Percentiles rank a stretch among this genome's conserved stretches.
Evolutionary conservation across 2,329 filamentous ascomycete genomes (phyloP).

Genomic region (Beauveria varroae): DNA sequence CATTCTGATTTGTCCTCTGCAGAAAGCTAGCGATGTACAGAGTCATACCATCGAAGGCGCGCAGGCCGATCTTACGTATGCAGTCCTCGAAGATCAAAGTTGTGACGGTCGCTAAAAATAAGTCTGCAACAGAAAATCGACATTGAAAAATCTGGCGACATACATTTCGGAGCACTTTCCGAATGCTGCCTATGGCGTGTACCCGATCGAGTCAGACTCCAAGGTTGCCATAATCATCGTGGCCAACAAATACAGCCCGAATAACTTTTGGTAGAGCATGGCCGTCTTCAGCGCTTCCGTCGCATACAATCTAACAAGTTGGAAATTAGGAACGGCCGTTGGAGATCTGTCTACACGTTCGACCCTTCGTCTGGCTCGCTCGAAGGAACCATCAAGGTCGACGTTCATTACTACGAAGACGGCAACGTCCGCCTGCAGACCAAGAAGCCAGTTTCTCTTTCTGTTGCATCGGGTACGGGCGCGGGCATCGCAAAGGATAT

Average conservation of each 20-base stretch:
- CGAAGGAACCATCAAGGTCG: conserved; percentile 77
- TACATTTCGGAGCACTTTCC: conserved; percentile 89
- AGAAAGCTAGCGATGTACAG: conserved; percentile 79
- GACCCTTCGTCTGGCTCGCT: conserved; percentile 60
- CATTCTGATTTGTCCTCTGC: conserved; percentile 15
- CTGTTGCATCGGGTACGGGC: conserved; percentile 54
- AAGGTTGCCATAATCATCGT: conserved; percentile 77
- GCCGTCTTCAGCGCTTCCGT: background rate
- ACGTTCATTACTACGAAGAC: conserved; percentile 99
- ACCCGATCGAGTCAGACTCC: conserved; percentile 67
- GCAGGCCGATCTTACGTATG: conserved; percentile 74
- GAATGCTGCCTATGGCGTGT: conserved; percentile 72
- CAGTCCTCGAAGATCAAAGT: background rate
- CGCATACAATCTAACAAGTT: conserved; percentile 14
- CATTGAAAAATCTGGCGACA: conserved; percentile 65
- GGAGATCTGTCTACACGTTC: conserved; percentile 82
- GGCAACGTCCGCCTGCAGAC: conserved; percentile 92
- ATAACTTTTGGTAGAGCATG: conserved; percentile 78
- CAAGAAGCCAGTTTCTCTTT: conserved; percentile 63
- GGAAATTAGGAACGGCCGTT: conserved; percentile 75
- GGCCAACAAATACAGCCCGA: conserved; percentile 94
- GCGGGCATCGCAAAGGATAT: conserved; percentile 71
- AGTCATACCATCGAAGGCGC: conserved; percentile 70
- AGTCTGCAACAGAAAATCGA: conserved; percentile 58
- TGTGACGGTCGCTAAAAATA: conserved; percentile 13